Evolutionary conservation across 1,284 basidiomycete genomes (phyloP).

Genomic region (Xerocomus cyaneibrunnescens): DNA sequence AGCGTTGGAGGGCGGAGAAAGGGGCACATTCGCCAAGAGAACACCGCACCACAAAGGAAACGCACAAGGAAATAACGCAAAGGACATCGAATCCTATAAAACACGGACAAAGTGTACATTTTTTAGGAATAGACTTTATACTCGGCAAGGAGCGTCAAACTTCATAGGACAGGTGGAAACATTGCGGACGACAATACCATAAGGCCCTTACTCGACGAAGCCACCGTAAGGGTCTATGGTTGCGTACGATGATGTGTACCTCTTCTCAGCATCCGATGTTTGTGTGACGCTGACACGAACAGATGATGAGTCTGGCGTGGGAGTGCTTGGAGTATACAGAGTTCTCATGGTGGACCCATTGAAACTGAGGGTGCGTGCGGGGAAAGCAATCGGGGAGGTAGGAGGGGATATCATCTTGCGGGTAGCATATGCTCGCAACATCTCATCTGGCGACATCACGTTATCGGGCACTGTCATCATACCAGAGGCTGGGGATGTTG

Average conservation of each 20-base stretch:
- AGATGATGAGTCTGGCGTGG: slow-evolving; percentile 12
- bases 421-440: slow-evolving; percentile 73
- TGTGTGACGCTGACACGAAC: slow-evolving; percentile 12
- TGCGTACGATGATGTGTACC: slow-evolving; percentile 27
- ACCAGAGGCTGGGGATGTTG: slow-evolving; percentile 41
- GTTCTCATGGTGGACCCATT: slow-evolving; percentile 32
- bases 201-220: slow-evolving; percentile 2
- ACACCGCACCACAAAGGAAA: slow-evolving; percentile 1
- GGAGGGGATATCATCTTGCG: slow-evolving; percentile 43
- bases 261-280: slow-evolving; percentile 22
- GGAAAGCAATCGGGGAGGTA: slow-evolving; percentile 35
- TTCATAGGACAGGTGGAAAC: neutral
- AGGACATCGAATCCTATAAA: slow-evolving; percentile 2
- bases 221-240: slow-evolving; percentile 26
- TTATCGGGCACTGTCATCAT: slow-evolving; percentile 49
- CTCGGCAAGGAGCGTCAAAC: neutral
- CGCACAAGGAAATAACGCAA: neutral
- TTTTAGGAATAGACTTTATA: slow-evolving; percentile 9
- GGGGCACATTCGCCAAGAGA: slow-evolving; percentile 3
- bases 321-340: slow-evolving; percentile 29
- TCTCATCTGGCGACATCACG: slow-evolving; percentile 66
- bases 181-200: neutral
- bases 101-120: slow-evolving; percentile 20
- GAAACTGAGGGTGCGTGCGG: slow-evolving; percentile 25
- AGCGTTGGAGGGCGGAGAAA: slow-evolving; percentile 1